These are phyloP conservation scores for Candida dajiaensis DNA, from an alignment of 805 yeast species.

Conservation along the genomic window DNA sequence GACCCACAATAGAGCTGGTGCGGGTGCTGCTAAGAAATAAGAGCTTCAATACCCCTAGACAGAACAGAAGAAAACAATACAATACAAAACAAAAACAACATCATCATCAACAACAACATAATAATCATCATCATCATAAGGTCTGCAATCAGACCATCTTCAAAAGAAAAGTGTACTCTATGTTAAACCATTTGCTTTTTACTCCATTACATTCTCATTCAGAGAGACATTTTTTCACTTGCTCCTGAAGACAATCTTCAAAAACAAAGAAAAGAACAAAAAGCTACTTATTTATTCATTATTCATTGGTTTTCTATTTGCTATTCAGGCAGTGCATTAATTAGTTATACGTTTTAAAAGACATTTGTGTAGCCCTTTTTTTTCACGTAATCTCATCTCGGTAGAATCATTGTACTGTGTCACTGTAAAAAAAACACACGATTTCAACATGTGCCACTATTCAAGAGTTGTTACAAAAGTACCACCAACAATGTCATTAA, in stretches of 20 bases:
- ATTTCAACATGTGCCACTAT: not conserved
- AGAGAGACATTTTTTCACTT: not conserved
- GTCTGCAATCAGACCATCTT: not conserved
- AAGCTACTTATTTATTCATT: not conserved
- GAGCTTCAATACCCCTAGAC: no score
- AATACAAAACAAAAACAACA: no score
- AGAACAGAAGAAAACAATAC: not conserved
- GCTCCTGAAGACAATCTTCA: not conserved
- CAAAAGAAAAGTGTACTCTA: not conserved
- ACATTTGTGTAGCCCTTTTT: no score
- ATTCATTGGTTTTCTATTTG: not conserved
- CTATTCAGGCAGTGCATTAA: not conserved
- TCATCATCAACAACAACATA: no score
- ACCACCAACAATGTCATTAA: constrained; percentile 10
- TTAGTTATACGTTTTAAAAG: not conserved
- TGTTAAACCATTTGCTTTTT: not conserved
- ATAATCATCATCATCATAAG: not conserved
- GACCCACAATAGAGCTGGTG: constrained; percentile 73
- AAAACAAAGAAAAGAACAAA: not conserved
- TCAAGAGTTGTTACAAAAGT: not conserved
- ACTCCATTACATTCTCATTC: not conserved
- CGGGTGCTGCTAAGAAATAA: constrained; percentile 17
- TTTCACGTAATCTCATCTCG: no score
- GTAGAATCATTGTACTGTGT: no score
- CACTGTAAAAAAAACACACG: no score